A percentile compares a stretch with the other conserved stretches of the same genome.
phyloP scores from a whole-genome alignment of 176 grass and related monocot genomes.

The Carex cristatella region DNA sequence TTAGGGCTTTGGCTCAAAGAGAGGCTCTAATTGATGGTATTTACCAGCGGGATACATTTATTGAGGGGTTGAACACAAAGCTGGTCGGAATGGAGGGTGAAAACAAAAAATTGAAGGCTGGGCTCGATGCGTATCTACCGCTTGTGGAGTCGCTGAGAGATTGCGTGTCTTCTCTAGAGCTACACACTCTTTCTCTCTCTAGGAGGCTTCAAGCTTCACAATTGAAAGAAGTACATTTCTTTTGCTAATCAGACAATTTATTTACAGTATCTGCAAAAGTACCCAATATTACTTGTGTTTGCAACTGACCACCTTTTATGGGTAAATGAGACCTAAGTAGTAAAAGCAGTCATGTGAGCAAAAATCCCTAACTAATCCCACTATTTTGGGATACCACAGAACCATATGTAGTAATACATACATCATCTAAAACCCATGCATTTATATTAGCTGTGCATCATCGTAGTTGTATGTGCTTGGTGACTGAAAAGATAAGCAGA shows the following conservation, averaged over 20 bases:
- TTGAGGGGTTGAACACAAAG: conserved; percentile 44
- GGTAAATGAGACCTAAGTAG: background rate
- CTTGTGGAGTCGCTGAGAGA: conserved; percentile 47
- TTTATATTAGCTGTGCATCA: background rate
- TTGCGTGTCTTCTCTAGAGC: conserved; percentile 46
- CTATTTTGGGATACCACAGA: background rate
- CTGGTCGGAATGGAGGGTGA: conserved; percentile 40
- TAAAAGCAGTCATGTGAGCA: background rate
- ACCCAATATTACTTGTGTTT: background rate
- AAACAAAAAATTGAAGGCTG: conserved; percentile 46
- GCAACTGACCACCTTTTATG: background rate
- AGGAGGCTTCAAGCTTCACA: conserved; percentile 24
- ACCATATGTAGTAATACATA: background rate
- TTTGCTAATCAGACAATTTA: background rate
- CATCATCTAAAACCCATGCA: background rate
- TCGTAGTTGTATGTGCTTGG: background rate
- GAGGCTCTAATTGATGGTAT: conserved; percentile 42
- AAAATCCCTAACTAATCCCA: background rate
- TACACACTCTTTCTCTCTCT: conserved; percentile 41
- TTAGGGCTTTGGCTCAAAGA: conserved; percentile 33
- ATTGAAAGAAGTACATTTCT: conserved; percentile 33
- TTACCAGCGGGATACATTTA: conserved; percentile 28
- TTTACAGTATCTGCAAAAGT: background rate
- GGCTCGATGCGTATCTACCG: conserved; percentile 35
- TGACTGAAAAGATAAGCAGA: background rate